Percentiles rank a stretch among this genome's conserved stretches.
These are phyloP conservation scores for Apiospora marii DNA, from an alignment of 2,329 filamentous ascomycete species.

Conservation along the genomic window DNA sequence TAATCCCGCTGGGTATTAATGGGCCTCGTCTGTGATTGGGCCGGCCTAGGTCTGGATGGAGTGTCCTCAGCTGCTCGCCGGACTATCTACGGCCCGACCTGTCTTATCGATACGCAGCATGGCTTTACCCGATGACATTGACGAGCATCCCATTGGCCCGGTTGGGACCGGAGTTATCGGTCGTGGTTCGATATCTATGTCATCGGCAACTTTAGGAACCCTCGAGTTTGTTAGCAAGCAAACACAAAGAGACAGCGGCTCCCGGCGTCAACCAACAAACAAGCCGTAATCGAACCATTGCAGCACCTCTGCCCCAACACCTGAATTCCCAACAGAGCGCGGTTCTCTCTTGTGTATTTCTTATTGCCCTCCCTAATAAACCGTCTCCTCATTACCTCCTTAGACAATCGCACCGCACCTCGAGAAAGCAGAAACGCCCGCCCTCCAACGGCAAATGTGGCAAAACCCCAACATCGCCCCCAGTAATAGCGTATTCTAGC, in stretches of 20 bases:
- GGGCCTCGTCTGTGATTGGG: conserved; percentile 23
- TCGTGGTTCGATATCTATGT: conserved; percentile 16
- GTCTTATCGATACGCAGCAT: neutral
- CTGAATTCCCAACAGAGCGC: conserved; percentile 9
- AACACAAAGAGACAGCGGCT: neutral
- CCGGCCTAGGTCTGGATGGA: neutral
- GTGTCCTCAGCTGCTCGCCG: neutral
- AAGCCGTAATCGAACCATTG: conserved; percentile 18
- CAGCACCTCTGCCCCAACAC: conserved; percentile 17
- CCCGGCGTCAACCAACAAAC: conserved; percentile 14
- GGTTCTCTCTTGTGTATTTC: neutral
- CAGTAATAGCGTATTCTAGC: neutral
- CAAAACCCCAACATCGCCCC: neutral
- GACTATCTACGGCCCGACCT: neutral
- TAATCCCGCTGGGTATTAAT: neutral
- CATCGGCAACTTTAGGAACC: conserved; percentile 22
- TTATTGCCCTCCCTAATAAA: neutral
- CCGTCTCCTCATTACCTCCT: neutral
- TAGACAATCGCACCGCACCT: neutral
- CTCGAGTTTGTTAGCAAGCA: conserved; percentile 21
- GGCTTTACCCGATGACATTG: conserved; percentile 11
- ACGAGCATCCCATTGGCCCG: conserved; percentile 10
- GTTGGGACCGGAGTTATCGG: neutral
- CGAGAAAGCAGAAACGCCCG: neutral
- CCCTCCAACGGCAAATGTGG: neutral